Evolutionary conservation across 495 filamentous ascomycete genomes (phyloP), one percentile per base, ranked within the genome.

Genomic region (Lichenothelia convexa): DNA sequence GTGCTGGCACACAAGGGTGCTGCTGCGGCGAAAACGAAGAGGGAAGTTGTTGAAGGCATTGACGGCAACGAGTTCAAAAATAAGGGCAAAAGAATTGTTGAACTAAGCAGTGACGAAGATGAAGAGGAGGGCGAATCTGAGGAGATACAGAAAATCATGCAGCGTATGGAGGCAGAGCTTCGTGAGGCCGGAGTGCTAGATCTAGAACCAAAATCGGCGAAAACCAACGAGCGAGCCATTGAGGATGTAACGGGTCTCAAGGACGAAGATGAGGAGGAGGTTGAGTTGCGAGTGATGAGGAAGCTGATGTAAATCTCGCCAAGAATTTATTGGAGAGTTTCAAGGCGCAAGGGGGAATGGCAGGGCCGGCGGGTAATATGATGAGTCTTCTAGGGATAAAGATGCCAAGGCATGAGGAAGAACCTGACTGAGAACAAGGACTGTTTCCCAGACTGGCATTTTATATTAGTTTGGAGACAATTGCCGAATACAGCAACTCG

Each of bases 281-380:
- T n/a, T n/a, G n/a, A n/a, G n/a, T n/a, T n/a, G n/a, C n/a, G n/a
- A n/a, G n/a, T n/a, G n/a, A n/a, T n/a, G n/a, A n/a, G 8, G 65
- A 86, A 40, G 69, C 82, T 30, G 82, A 93, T 46, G 79, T 81
- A 49, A 84, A 86, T 34, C 67, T 97, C 4, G 86, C 80, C 23
- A 83, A 81, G 51, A 94, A 93, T 49, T 55, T 94, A 17, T 60
- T 94, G n/a, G 80, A 93, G 57, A 81, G 78, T 48, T 82, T 95
- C 49, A 89, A 92, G 45, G 73, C 75, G 19, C 86, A 94, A 51
- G 81, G 61, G 4, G 87, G 87, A 24, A 67, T 78, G 57, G 62
- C 84, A 9, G 87, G 87, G 0, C 87, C 87, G 1, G 77, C 75
- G 3, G 76, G 86, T 1, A 94, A 92, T 52, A 53, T 95, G 39